Evolutionary conservation across 2,329 filamentous ascomycete species (phyloP).

Genomic region (Verticillium nubilum): DNA sequence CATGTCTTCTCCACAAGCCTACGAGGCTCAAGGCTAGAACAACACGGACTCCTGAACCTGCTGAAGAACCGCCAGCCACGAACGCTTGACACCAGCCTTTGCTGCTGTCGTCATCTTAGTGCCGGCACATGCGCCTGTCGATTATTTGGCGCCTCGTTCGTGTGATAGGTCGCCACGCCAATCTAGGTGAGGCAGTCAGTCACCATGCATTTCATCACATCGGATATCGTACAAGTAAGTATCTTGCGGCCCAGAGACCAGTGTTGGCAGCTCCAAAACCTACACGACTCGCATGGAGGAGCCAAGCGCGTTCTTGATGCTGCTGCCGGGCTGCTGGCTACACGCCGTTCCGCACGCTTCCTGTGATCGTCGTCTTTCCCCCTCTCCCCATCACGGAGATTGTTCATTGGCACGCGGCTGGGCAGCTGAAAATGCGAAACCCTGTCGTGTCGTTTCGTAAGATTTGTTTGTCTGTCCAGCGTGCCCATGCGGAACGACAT

Average conservation of each 20-base stretch:
- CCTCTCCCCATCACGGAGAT: background rate
- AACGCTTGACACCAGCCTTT: background rate
- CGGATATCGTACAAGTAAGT: background rate
- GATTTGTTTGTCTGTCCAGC: background rate
- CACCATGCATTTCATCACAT: no score
- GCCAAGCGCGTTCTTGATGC: background rate
- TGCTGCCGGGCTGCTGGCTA: background rate
- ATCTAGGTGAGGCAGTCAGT: no score
- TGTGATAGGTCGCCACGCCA: background rate
- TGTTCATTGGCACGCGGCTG: background rate
- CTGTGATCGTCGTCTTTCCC: background rate
- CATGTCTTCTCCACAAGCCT: background rate
- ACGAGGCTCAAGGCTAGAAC: background rate
- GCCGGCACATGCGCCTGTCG: background rate
- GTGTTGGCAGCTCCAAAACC: no score
- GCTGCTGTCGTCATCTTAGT: background rate
- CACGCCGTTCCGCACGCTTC: background rate
- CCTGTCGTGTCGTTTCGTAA: no score
- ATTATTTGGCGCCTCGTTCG: background rate
- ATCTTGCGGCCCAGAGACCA: background rate
- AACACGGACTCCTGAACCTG: background rate
- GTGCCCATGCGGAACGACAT: background rate
- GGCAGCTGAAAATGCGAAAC: background rate
- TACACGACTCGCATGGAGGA: background rate
- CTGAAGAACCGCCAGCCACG: background rate